Percentiles rank a stretch among this genome's conserved stretches.
Evolutionary conservation across 208 protist genomes (phyloP).

Genomic region (Acanthamoeba culbertsoni): DNA sequence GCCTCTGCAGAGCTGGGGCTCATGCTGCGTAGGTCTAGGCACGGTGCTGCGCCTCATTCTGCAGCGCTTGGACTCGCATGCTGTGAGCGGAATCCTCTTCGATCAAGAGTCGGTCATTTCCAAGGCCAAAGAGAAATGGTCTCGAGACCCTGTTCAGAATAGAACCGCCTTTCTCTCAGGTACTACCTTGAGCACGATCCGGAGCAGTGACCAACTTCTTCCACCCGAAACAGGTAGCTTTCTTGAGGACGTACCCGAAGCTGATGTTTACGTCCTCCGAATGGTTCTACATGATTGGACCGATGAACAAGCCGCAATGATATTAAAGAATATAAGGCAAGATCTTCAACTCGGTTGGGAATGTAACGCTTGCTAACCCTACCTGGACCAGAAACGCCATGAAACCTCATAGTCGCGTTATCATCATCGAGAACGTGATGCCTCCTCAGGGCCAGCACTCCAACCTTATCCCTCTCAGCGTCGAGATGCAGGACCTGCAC

Average conservation of each 20-base stretch:
- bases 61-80: background rate
- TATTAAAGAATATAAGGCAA: background rate
- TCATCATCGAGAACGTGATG: constrained; percentile 43
- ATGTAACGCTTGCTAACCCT: background rate
- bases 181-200: too few species aligned
- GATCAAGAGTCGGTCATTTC: background rate
- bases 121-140: background rate
- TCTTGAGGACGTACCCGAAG: background rate
- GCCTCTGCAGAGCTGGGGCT: background rate
- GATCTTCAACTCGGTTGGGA: background rate
- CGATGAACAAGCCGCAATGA: background rate
- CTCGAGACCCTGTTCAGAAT: background rate
- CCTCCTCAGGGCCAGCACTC: background rate
- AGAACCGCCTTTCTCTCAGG: background rate
- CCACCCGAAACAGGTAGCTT: background rate
- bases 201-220: background rate
- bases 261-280: constrained; percentile 12
- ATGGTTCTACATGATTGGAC: constrained; percentile 59
- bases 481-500: constrained; percentile 38
- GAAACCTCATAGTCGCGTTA: background rate
- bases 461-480: background rate
- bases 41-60: background rate
- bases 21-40: background rate
- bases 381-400: background rate
- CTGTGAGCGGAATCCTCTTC: constrained; percentile 13